A percentile compares a stretch with the other conserved stretches of the same genome.
phyloP scores from a whole-genome alignment of 2,329 filamentous ascomycete genomes.

The Ophiostoma australiae region DNA sequence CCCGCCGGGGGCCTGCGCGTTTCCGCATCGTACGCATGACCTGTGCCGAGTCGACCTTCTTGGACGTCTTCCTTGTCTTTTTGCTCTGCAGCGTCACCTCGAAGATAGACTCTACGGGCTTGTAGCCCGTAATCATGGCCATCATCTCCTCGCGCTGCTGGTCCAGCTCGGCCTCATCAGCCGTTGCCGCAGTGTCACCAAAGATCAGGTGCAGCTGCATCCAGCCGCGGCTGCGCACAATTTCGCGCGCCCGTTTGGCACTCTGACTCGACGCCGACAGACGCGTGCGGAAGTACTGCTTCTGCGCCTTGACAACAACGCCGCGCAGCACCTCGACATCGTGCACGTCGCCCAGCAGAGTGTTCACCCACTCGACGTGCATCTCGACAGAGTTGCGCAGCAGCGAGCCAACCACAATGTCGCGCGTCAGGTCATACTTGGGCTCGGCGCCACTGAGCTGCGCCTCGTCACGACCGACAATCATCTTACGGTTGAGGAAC shows the following conservation, averaged over 20 bases:
- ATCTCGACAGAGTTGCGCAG: conserved; percentile 67
- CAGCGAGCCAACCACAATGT: conserved; percentile 76
- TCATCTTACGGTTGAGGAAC: conserved; percentile 79
- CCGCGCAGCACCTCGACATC: conserved; percentile 67
- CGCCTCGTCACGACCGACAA: conserved; percentile 65
- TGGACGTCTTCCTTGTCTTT: conserved; percentile 56
- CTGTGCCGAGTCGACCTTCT: conserved; percentile 44
- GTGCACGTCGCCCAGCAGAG: conserved; percentile 66
- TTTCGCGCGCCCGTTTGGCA: conserved; percentile 76
- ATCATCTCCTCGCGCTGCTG: conserved; percentile 79
- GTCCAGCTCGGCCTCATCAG: conserved; percentile 31
- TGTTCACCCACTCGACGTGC: conserved; percentile 77
- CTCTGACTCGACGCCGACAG: conserved; percentile 88
- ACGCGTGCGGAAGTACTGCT: conserved; percentile 82
- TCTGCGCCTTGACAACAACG: conserved; percentile 84
- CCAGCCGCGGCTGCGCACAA: conserved; percentile 67
- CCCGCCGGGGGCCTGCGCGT: conserved; percentile 58
- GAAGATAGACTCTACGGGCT: conserved; percentile 92
- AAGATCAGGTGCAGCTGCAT: conserved; percentile 76
- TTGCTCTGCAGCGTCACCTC: conserved; percentile 71
- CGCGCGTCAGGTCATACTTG: conserved; percentile 65
- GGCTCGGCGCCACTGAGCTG: conserved; percentile 43
- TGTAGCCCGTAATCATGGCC: conserved; percentile 79
- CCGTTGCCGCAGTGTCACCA: conserved; percentile 43
- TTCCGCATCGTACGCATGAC: conserved; percentile 69